Evolutionary conservation across 306 rosid genomes (phyloP), one percentile per base, ranked within the genome.

Genomic region (Echinosophora koreensis): DNA sequence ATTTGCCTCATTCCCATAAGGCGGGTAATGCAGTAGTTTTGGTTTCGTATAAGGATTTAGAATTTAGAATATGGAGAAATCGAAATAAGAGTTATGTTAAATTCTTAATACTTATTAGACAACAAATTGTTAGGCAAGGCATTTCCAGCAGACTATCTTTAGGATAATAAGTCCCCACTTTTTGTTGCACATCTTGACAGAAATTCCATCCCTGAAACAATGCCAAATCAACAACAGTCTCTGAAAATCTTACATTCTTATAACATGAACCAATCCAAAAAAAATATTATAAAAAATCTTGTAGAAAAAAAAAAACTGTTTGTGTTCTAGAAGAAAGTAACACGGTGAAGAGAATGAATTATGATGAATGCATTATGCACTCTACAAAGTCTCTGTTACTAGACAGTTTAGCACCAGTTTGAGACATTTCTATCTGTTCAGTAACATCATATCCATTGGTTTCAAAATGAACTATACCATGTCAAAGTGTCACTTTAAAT

Each of bases 251-350:
- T 55, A 0, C 38, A 57, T 57, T 72, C 8, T 39, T 47, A 57
- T 57, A 72, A 41, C 42, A 32, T 13, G 39, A 22, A 13, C 54
- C 37, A 41, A 41, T 14, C 57, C 41, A 18, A 14, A 42, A 72
- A 22, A 8, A 37, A 35, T 5, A 54, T 39, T 6, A 57, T 18
- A 27, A 70, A 52, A 35, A 8, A 4, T 4, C 16, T 46, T 60
- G 30, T 9, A 46, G 17, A 60, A 59, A 44, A 15, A 52, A 52
- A 16, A 37, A 15, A 12, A 41, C 3, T 56, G 15, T 22, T 3
- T 8, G 56, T 28, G 5, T 57, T 68, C 56, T 71, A 42, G 58
- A 72, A 57, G 42, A 12, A 71, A 71, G 37, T 39, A 32, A 6
- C 51, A 10, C 32, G 0, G 32, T 66, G 56, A 39, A 42, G 56